Base-by-base conservation (phyloP, 306 rosid species). In the Medicago arabica region DNA sequence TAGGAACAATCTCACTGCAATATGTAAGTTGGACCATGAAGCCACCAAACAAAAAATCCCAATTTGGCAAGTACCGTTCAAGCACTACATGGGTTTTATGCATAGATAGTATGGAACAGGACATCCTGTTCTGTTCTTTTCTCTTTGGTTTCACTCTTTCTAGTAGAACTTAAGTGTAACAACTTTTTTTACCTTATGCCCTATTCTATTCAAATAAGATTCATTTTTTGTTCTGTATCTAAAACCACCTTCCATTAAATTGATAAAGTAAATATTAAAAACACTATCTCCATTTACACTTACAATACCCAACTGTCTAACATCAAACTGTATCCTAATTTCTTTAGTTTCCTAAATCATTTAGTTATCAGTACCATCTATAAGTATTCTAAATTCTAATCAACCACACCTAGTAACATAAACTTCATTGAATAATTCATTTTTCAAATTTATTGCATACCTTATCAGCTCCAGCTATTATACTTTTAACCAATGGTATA, bases 381-480 rank as follows among this genome's bases (percentile, higher is more conserved):
- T 6, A 40, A 67, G 18, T 61, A 60, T 23, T 39, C 47, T 11
- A 59, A 53, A 71, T 23, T 39, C 47, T 11, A 59, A 53, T 67
- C 62, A 69, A 49, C 14, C 51, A 73, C 66, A 50, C 72, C 75
- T 7, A 60, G 64, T 18, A 39, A 65, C 79, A 62, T 59, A 64
- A 60, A 34, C 16, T 64, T 16, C 63, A 74, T 4, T 65, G 58
- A 46, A 62, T 51, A 54, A 77, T 66, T 67, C 60, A 79, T 73
- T 70, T 58, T 31, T 59, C 55, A 83, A 43, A 69, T 21, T 49
- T 76, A 76, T 79, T 78, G 79, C 87, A 80, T 87, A 95, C 98
- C 97, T 88, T 93, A 79, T 89, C 88, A 54, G 90, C 89, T 82
- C 98, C 98, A 65, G 85, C 86, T 82, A 95, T 85, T 80, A 95